phyloP scores from a whole-genome alignment of 2,329 filamentous ascomycete species.

The Verticillium nonalfalfae region DNA sequence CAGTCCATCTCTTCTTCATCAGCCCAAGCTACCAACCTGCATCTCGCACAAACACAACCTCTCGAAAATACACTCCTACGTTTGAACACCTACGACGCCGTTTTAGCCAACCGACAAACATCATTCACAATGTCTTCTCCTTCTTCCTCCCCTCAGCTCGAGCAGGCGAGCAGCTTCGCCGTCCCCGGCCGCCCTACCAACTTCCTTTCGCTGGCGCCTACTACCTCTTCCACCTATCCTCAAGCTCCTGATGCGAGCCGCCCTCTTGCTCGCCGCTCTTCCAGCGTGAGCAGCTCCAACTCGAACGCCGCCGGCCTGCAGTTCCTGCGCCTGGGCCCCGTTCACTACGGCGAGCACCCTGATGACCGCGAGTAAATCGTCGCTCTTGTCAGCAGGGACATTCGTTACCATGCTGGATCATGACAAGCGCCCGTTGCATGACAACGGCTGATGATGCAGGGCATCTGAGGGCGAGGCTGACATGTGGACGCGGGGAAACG shows the following conservation, averaged over 20 bases:
- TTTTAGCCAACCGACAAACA: background rate
- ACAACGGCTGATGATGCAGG: background rate
- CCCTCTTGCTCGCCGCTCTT: constrained; percentile 39
- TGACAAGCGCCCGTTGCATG: background rate
- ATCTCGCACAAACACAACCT: background rate
- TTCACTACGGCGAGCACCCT: constrained; percentile 56
- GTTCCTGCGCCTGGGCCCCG: constrained; percentile 59
- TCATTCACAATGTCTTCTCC: constrained; percentile 5
- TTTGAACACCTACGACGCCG: background rate
- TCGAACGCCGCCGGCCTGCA: constrained; percentile 31
- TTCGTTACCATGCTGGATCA: background rate
- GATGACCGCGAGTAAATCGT: constrained; percentile 40
- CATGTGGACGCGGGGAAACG: background rate
- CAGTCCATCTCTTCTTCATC: background rate
- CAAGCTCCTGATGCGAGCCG: constrained; percentile 27
- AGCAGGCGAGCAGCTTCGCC: background rate
- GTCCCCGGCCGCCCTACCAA: constrained; percentile 5
- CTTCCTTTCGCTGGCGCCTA: constrained; percentile 55
- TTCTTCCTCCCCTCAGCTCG: background rate
- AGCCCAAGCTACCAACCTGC: background rate
- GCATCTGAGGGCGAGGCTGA: background rate
- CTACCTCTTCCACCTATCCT: constrained; percentile 50
- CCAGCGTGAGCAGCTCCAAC: constrained; percentile 43
- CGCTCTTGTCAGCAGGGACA: constrained; percentile 24
- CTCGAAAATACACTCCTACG: background rate